Evolutionary conservation across 1,284 basidiomycete species (phyloP).

Genomic region (Sporisorium graminicola): DNA sequence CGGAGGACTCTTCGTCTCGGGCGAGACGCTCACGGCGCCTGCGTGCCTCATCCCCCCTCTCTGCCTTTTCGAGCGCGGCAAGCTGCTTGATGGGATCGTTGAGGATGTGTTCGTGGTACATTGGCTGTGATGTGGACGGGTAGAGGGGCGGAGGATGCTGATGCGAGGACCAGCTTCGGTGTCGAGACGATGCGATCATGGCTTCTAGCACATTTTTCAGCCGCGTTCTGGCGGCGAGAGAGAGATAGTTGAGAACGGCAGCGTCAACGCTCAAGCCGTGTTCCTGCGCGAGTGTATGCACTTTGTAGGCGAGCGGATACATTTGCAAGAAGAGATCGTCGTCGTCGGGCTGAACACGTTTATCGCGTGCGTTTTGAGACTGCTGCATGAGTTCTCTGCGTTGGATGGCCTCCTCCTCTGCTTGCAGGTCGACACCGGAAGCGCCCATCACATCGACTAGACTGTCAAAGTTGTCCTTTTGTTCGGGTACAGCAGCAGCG

Average conservation of each 20-base stretch:
- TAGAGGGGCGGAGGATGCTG: constrained; percentile 59
- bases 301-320: constrained; percentile 61
- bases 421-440: constrained; percentile 64
- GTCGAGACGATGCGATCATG: constrained; percentile 65
- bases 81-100: constrained; percentile 63
- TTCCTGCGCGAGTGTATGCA: constrained; percentile 57
- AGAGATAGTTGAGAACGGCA: constrained; percentile 65
- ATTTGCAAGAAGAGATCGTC: constrained; percentile 61
- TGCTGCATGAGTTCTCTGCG: constrained; percentile 50
- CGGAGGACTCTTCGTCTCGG: constrained; percentile 60
- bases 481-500: constrained; percentile 22
- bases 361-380: constrained; percentile 29
- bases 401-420: constrained; percentile 65
- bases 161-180: constrained; percentile 66
- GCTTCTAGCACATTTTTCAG: constrained; percentile 65
- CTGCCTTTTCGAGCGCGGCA: constrained; percentile 64
- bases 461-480: constrained; percentile 57
- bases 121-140: constrained; percentile 34
- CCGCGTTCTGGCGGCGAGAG: constrained; percentile 60
- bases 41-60: constrained; percentile 62
- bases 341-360: constrained; percentile 32
- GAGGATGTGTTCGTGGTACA: constrained; percentile 65
- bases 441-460: constrained; percentile 64
- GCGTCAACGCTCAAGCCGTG: constrained; percentile 65
- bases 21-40: constrained; percentile 57